Base-by-base conservation (phyloP, 1,284 basidiomycete genomes). In the Boletellus deceptivus region DNA sequence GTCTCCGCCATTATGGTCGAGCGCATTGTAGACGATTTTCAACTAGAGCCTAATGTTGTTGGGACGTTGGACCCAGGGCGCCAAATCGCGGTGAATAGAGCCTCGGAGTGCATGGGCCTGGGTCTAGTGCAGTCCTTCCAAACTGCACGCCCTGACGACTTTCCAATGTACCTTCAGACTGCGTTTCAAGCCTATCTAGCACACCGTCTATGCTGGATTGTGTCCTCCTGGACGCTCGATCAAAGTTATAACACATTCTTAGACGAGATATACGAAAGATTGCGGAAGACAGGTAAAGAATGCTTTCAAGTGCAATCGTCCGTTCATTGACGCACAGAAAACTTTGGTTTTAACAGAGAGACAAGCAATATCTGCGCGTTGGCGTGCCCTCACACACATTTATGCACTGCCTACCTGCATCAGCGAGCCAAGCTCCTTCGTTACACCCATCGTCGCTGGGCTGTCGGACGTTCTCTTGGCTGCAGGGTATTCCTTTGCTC, bases 381-480 rank as follows among this genome's bases (percentile, higher is more conserved):
- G 54, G 54, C 54, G 54, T 17, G 24, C 34, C 3, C 49, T 56
- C 16, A 20, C 54, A 8, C 54, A 49, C 10, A 18, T 35, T 25
- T 27, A 56, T 16, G 47, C 13, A 14, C 33, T 16, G 20, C 46
- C 44, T 3, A 50, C 2, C 16, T 50, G 53, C 11, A n/a, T 8
- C 10, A 27, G 24, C 13, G 17, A 56, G 24, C 41, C 54, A 36
- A 35, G 20, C 6, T 24, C 37, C 2, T 37, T 47, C 14, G 54
- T 56, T 29, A 29, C 29, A 25, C 37, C 10, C 3, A 53, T 55
- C 20, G 16, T 55, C 8, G 4, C 11, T 9, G 34, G 24, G 13
- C 14, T 55, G 9, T 47, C 44, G 24, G 60, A 58, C 22, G 56
- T 62, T 36, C 35, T 62, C 14, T 16, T 55, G 11, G 55, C 46